phyloP scores from a whole-genome alignment of 805 yeast species.

The Starmera caribaea region DNA sequence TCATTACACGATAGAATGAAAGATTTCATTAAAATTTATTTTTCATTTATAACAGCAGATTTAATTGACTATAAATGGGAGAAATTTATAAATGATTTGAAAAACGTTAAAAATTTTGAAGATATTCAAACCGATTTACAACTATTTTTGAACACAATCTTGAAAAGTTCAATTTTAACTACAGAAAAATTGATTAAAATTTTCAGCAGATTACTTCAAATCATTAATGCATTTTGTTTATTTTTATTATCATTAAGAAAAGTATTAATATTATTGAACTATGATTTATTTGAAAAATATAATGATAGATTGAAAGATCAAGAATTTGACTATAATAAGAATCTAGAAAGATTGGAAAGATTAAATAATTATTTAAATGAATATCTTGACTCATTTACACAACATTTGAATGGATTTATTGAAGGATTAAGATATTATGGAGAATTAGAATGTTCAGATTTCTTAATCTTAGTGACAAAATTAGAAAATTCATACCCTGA shows the following conservation, averaged over 20 bases:
- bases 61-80: slow-evolving; percentile 50
- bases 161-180: slow-evolving; percentile 61
- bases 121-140: slow-evolving; percentile 37
- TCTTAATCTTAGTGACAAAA: slow-evolving; percentile 32
- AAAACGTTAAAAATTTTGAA: slow-evolving; percentile 28
- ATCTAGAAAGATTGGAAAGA: slow-evolving; percentile 29
- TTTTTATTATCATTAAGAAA: slow-evolving; percentile 45
- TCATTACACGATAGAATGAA: slow-evolving; percentile 41
- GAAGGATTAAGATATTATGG: slow-evolving; percentile 37
- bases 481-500: slow-evolving; percentile 24
- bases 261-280: slow-evolving; percentile 39
- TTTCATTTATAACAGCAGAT: slow-evolving; percentile 44
- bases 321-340: slow-evolving; percentile 28
- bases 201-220: slow-evolving; percentile 34
- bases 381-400: slow-evolving; percentile 34
- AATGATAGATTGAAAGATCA: slow-evolving; percentile 29
- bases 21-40: slow-evolving; percentile 44
- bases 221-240: slow-evolving; percentile 37
- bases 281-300: slow-evolving; percentile 29
- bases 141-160: slow-evolving; percentile 48
- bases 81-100: slow-evolving; percentile 24
- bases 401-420: slow-evolving; percentile 34
- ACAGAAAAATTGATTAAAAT: slow-evolving; percentile 41
- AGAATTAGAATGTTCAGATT: slow-evolving; percentile 37
- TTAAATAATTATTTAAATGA: slow-evolving; percentile 31